Percentiles rank a stretch among this genome's conserved stretches.
Conservation (phyloP, 139 green algal species). For the Choricystis sp. region DNA sequence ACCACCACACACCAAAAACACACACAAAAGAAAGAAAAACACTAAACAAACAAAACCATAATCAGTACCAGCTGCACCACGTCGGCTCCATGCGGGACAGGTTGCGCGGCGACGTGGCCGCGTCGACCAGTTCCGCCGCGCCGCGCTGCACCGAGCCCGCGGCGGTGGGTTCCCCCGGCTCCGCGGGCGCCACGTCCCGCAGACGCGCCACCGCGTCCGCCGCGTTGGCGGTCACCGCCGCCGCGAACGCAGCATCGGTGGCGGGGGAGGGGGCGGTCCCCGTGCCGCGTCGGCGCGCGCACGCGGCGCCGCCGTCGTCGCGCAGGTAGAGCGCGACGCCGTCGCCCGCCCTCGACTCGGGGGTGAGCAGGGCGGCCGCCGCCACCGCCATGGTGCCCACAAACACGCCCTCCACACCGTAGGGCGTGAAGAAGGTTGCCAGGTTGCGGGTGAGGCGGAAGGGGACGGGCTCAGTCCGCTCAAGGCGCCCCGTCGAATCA, state of each 20-base stretch:
- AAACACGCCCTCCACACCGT: slow-evolving; percentile 80
- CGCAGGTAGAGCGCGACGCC: slow-evolving; percentile 75
- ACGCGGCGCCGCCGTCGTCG: slow-evolving; percentile 12
- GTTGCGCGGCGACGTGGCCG: slow-evolving; percentile 46
- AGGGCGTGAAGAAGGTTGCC: slow-evolving; percentile 78
- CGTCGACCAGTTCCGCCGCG: slow-evolving; percentile 55
- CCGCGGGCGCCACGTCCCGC: slow-evolving; percentile 3
- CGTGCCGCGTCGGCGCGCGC: too few relatives aligned
- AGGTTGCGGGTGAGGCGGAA: slow-evolving; percentile 97
- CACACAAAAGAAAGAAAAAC: not conserved
- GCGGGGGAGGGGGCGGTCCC: slow-evolving; percentile 6
- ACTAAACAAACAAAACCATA: not conserved
- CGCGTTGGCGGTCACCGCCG: slow-evolving; percentile 24
- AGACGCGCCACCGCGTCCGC: slow-evolving; percentile 4
- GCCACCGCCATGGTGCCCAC: slow-evolving; percentile 41
- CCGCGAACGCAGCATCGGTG: slow-evolving; percentile 10
- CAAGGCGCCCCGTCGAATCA: slow-evolving; percentile 38
- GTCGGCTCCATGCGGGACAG: slow-evolving; percentile 86
- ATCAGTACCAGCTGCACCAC: slow-evolving; percentile 76
- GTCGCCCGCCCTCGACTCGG: slow-evolving; percentile 24
- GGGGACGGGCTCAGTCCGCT: slow-evolving; percentile 70
- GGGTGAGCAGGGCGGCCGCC: slow-evolving; percentile 26
- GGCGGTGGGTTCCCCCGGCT: not conserved
- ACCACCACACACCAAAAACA: too few relatives aligned
- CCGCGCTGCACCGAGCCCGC: slow-evolving; percentile 34